phyloP scores from a whole-genome alignment of 805 yeast genomes.

The Osmozyma mogii region DNA sequence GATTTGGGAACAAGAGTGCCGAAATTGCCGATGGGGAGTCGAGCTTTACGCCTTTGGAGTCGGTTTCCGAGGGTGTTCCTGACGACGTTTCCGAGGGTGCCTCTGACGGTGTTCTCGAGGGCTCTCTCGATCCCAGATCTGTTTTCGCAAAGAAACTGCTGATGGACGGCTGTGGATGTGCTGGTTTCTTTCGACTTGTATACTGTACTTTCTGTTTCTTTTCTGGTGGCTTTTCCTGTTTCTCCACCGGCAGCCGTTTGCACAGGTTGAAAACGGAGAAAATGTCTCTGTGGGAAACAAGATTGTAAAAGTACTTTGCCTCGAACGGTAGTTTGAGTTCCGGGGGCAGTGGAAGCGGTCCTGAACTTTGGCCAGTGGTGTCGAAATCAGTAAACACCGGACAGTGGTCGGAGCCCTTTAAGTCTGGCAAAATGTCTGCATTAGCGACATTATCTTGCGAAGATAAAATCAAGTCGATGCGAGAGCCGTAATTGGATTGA shows the following conservation, averaged over 20 bases:
- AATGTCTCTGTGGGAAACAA: constrained; percentile 24
- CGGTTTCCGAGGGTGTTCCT: neutral
- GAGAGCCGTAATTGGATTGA: constrained; percentile 77
- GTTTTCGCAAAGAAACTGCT: constrained; percentile 13
- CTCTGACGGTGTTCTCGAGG: neutral
- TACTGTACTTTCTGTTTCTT: constrained; percentile 9
- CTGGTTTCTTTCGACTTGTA: constrained; percentile 14
- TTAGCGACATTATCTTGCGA: constrained; percentile 28
- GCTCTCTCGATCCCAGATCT: neutral
- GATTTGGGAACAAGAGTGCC: constrained; percentile 15
- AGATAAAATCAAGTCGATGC: constrained; percentile 71
- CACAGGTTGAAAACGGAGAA: constrained; percentile 26
- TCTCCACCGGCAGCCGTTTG: no score
- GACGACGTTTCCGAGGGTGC: constrained; percentile 1
- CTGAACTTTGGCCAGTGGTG: constrained; percentile 4
- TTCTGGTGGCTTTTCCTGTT: constrained; percentile 5
- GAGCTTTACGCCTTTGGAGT: neutral
- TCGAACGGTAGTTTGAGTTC: constrained; percentile 15
- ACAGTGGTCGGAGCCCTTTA: constrained; percentile 91
- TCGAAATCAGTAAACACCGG: constrained; percentile 73
- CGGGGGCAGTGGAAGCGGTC: constrained; percentile 1
- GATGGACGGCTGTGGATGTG: constrained; percentile 17
- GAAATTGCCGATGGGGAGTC: constrained; percentile 6
- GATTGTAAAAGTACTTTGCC: constrained; percentile 14
- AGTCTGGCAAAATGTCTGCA: constrained; percentile 56